Percentiles rank a stretch among this genome's conserved stretches.
These are phyloP conservation scores for Mangifera indica DNA, from an alignment of 345 rosid species.

Conservation along the genomic window DNA sequence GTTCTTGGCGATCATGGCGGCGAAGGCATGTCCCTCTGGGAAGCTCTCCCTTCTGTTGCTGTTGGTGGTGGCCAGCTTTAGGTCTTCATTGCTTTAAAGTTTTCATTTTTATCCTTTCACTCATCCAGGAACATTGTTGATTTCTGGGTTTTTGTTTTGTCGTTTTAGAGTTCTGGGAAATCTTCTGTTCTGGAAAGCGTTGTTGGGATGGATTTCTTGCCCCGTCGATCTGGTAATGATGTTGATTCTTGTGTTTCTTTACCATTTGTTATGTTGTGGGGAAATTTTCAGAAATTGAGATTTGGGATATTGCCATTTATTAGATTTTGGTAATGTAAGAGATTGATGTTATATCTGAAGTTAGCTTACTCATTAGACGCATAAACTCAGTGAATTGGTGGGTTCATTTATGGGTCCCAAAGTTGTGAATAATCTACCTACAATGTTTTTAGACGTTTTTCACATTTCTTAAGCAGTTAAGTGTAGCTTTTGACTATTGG, in stretches of 20 bases:
- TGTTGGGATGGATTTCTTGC: conserved; percentile 94
- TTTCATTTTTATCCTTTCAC: neutral
- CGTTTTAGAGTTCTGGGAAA: conserved; percentile 86
- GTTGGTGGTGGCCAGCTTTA: conserved; percentile 97
- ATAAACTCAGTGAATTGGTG: neutral
- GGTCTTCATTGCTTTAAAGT: no score
- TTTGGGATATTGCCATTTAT: conserved; percentile 22
- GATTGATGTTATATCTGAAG: neutral
- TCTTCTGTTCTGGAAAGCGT: conserved; percentile 97
- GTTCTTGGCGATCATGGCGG: conserved; percentile 98
- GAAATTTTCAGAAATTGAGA: conserved; percentile 2
- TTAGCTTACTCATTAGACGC: neutral
- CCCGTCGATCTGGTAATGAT: conserved; percentile 97
- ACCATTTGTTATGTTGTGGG: neutral
- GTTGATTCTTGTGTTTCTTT: neutral
- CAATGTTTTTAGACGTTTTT: neutral
- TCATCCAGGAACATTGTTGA: neutral
- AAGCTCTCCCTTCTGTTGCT: conserved; percentile 95
- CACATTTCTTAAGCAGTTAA: neutral
- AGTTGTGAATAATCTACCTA: neutral
- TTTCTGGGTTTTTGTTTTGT: conserved; percentile 9
- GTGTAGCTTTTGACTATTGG: neutral
- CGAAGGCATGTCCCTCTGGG: conserved; percentile 99
- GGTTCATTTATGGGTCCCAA: neutral
- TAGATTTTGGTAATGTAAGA: neutral